Conservation (phyloP, 2,329 filamentous ascomycete species). For the Colletotrichum orbiculare region DNA sequence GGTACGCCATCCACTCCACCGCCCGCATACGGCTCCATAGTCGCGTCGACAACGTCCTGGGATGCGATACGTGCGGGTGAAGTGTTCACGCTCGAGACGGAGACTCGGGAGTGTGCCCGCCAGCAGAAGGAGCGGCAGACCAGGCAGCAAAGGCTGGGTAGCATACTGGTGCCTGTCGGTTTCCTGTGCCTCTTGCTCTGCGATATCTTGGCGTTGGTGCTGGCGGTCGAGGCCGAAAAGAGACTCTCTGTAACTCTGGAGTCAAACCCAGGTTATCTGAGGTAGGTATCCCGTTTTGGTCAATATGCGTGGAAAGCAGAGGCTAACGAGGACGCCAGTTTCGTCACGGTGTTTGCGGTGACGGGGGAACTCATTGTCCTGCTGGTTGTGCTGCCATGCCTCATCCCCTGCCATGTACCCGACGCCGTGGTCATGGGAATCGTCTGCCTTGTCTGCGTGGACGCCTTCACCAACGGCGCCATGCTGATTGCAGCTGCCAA, state of each 20-base stretch:
- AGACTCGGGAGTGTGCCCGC: background rate
- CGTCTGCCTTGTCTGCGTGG: background rate
- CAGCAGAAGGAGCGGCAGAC: background rate
- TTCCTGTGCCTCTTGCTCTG: too few species aligned
- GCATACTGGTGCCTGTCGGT: too few species aligned
- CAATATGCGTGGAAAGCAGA: too few species aligned
- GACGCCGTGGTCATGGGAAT: too few species aligned
- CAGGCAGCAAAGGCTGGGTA: background rate
- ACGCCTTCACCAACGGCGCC: conserved; percentile 1
- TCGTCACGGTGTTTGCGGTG: too few species aligned
- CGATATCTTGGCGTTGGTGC: too few species aligned
- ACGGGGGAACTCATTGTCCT: background rate
- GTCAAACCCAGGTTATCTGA: too few species aligned
- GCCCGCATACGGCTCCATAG: background rate
- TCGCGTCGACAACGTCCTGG: background rate
- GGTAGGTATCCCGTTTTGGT: too few species aligned
- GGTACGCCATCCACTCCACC: background rate
- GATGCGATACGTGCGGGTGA: background rate
- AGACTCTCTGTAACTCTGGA: too few species aligned
- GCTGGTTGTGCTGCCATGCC: background rate
- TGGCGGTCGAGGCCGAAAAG: too few species aligned
- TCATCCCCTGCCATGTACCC: background rate
- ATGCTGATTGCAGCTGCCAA: background rate
- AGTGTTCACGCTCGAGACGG: background rate
- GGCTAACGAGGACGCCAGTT: too few species aligned